Conservation (phyloP, 2,329 filamentous ascomycete genomes). For the Fusarium sp. region DNA sequence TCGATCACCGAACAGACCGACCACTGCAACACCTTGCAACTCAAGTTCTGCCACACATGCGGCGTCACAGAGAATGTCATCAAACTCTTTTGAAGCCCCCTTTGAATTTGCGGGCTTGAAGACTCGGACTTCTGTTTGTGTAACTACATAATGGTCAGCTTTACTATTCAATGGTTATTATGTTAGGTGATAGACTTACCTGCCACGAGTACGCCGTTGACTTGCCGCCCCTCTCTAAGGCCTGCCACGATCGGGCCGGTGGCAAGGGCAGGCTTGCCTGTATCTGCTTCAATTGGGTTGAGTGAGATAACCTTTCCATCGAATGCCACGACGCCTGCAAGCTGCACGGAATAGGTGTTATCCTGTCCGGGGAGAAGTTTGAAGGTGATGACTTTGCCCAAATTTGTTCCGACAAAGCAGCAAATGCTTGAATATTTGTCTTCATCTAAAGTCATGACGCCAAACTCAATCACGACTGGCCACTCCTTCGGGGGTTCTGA, state of each 20-base stretch:
- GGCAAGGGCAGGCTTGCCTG: slow-evolving; percentile 80
- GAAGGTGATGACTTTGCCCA: slow-evolving; percentile 87
- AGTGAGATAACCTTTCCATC: slow-evolving; percentile 81
- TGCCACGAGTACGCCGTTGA: slow-evolving; percentile 84
- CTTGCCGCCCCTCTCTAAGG: slow-evolving; percentile 77
- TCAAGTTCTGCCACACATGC: slow-evolving; percentile 82
- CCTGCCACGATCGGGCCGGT: slow-evolving; percentile 81
- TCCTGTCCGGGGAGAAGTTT: slow-evolving; percentile 84
- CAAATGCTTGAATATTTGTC: slow-evolving; percentile 95
- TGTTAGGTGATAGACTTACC: slow-evolving; percentile 59
- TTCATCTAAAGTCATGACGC: slow-evolving; percentile 91
- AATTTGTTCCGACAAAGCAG: slow-evolving; percentile 89
- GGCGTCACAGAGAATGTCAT: slow-evolving; percentile 83
- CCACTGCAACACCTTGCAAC: slow-evolving; percentile 79
- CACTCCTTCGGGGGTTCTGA: slow-evolving; percentile 71
- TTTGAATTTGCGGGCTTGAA: slow-evolving; percentile 88
- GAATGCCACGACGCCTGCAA: slow-evolving; percentile 74
- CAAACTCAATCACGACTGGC: slow-evolving; percentile 87
- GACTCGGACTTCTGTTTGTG: slow-evolving; percentile 81
- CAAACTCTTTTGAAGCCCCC: slow-evolving; percentile 92
- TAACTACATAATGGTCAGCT: slow-evolving; percentile 60
- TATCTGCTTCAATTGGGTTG: slow-evolving; percentile 81
- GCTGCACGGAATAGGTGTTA: slow-evolving; percentile 74
- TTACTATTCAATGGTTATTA: too few species aligned
- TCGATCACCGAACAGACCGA: slow-evolving; percentile 87